Percentiles rank a stretch among this genome's conserved stretches.
These are phyloP conservation scores for Hortaea werneckii DNA, from an alignment of 2,329 filamentous ascomycete species.

Conservation along the genomic window DNA sequence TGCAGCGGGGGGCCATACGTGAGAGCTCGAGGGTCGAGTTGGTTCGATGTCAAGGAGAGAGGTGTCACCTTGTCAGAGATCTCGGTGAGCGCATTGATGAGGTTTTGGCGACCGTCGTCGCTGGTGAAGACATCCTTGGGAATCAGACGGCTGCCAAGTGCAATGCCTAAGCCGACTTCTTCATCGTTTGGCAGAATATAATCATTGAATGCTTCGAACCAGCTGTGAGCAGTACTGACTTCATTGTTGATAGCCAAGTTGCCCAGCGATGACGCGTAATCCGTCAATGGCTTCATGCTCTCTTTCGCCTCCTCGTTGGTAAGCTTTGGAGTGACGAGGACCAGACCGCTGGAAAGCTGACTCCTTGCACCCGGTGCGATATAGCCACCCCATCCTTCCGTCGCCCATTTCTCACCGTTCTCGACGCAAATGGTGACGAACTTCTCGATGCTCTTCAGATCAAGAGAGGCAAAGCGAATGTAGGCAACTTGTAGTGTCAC, in stretches of 20 bases:
- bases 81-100: neutral
- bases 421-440: conserved; percentile 7
- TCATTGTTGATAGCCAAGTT: conserved; percentile 4
- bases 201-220: conserved; percentile 8
- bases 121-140: conserved; percentile 6
- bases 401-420: conserved; percentile 10
- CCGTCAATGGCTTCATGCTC: conserved; percentile 4
- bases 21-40: conserved; percentile 1
- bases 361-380: conserved; percentile 5
- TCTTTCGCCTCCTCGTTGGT: conserved; percentile 1
- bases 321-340: conserved; percentile 8
- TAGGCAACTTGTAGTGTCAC: conserved; percentile 9
- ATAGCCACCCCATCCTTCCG: conserved; percentile 11
- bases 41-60: neutral
- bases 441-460: conserved; percentile 5
- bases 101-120: conserved; percentile 2
- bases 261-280: conserved; percentile 1
- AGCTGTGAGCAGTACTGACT: conserved; percentile 6
- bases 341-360: neutral
- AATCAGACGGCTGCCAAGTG: conserved; percentile 8
- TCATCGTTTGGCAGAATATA: conserved; percentile 12
- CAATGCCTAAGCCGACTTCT: conserved; percentile 10
- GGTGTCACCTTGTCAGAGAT: neutral
- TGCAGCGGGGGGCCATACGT: conserved; percentile 9
- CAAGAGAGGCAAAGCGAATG: conserved; percentile 5